phyloP scores from a whole-genome alignment of 2,329 filamentous ascomycete genomes.

The Sclerotinia subarctica region DNA sequence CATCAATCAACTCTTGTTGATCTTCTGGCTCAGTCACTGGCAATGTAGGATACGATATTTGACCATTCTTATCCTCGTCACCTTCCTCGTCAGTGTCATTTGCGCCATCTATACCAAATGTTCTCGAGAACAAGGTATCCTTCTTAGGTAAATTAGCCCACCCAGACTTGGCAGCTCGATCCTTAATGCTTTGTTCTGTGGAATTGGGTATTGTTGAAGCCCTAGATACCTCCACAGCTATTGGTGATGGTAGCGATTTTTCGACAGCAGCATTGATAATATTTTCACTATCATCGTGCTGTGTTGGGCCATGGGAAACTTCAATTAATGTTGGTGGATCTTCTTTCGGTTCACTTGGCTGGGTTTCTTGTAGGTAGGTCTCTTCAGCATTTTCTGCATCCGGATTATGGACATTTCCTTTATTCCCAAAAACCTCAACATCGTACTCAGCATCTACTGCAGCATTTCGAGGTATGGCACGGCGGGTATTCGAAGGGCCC shows the following conservation, averaged over 20 bases:
- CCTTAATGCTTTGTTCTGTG: background rate
- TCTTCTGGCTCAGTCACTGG: background rate
- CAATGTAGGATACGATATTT: background rate
- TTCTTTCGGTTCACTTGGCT: background rate
- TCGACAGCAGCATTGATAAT: background rate
- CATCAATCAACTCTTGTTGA: background rate
- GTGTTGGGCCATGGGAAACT: background rate
- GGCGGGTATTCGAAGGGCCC: background rate
- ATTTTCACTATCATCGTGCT: background rate
- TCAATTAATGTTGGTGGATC: background rate
- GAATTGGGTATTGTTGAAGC: background rate
- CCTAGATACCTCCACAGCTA: background rate
- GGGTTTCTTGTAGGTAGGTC: background rate
- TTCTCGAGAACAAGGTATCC: conserved; percentile 4
- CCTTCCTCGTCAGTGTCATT: conserved; percentile 12
- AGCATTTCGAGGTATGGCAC: background rate
- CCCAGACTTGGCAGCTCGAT: conserved; percentile 12
- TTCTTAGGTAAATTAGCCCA: conserved; percentile 8
- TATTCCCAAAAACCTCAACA: background rate
- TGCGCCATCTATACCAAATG: conserved; percentile 17
- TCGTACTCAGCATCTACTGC: background rate
- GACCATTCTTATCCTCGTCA: background rate
- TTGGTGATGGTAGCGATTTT: background rate
- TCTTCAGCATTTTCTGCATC: background rate
- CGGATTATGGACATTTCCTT: background rate